Conservation (phyloP, 106 monocot genomes). For the Dendrobium chrysotoxum region DNA sequence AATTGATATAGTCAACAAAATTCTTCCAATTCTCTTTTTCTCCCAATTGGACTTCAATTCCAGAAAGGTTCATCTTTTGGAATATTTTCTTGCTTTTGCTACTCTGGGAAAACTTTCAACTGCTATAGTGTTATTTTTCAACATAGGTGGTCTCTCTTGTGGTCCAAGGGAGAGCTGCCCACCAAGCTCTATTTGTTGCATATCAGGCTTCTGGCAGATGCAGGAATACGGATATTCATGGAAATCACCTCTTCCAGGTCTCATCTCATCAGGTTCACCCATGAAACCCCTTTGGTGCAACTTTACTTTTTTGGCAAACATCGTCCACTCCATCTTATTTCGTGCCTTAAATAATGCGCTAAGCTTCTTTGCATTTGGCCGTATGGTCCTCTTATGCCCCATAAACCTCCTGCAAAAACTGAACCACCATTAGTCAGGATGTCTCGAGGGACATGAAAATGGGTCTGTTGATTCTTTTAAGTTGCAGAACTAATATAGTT, state of each 20-base stretch:
- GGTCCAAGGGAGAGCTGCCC: neutral
- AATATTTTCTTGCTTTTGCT: no score
- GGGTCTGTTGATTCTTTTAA: no score
- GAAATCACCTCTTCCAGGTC: conserved; percentile 74
- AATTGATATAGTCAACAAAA: no score
- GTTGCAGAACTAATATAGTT: no score
- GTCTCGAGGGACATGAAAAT: no score
- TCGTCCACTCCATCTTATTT: conserved; percentile 47
- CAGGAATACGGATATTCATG: conserved; percentile 91
- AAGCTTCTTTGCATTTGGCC: conserved; percentile 89
- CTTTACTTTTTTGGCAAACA: conserved; percentile 57
- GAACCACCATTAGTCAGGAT: neutral
- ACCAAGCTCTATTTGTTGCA: neutral
- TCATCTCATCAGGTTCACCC: conserved; percentile 95
- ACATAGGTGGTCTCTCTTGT: neutral
- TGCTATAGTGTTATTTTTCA: no score
- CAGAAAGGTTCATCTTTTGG: no score
- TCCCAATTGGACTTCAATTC: no score
- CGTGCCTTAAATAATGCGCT: conserved; percentile 53
- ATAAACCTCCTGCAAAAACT: conserved; percentile 69
- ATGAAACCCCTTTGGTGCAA: conserved; percentile 65
- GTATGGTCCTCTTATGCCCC: conserved; percentile 89
- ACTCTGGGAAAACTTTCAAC: no score
- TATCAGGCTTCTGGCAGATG: conserved; percentile 42
- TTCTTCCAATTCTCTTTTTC: no score